Base-by-base conservation (phyloP, 1,284 basidiomycete species). In the Ganoderma boninense region DNA sequence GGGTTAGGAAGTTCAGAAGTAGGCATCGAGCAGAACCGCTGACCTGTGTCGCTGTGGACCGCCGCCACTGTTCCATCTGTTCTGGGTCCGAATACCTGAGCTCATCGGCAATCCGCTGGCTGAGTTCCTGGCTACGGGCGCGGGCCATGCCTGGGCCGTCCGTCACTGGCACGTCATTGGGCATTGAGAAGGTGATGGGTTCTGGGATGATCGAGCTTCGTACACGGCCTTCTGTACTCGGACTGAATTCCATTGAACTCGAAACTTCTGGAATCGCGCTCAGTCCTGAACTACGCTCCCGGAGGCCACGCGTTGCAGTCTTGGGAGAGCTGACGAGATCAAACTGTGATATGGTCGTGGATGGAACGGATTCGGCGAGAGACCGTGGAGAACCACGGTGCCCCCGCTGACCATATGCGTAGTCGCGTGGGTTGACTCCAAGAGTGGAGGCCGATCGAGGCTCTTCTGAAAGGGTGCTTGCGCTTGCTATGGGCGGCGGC, bases 201-300 rank as follows among this genome's bases (percentile, higher is more conserved):
- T 80, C 77, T 61, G 77, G 79, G 68, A 77, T 75, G 14, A 72
- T 64, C 23, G 70, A 64, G 38, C 66, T 74, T 59, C 77, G 74
- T 20, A 69, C 59, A 13, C 74, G 71, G 13, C 69, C 72, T 35
- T 78, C 77, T 3, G 73, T 70, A 2, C 70, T 69, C 23, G 80
- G 79, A 61, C 78, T 80, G 64, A 71, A 77, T 59, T 79, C 77
- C 71, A 76, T 73, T 0, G 77, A 75, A 68, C 82, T 83, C 1
- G 79, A 76, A 29, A 82, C 84, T 70, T 85, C 84, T 4, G 80
- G 81, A 35, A 85, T 85, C 16, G 82, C 80, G 68, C 82, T 82
- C 56, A 85, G 76, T 5, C 74, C 74, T 40, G 77, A 70, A n/a
- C 77, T 79, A 4, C 72, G 67, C 46, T 80, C 64, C 54, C 74